A percentile compares a stretch with the other conserved stretches of the same genome.
Evolutionary conservation across 768 basidiomycete genomes (phyloP).

Genomic region (Hygrocybe punicea): DNA sequence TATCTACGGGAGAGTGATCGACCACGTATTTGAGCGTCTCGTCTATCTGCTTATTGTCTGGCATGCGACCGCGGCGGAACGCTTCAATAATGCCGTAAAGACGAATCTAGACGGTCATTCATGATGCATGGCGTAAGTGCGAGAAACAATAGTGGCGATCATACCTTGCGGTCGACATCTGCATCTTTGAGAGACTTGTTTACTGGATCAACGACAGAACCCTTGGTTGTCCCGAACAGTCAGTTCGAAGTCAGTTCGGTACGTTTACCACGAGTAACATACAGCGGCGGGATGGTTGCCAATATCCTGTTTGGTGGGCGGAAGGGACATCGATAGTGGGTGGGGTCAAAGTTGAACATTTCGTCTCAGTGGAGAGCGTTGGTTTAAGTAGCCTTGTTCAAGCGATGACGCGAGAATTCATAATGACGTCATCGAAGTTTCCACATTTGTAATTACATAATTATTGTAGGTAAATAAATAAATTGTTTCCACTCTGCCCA

Average conservation of each 20-base stretch:
- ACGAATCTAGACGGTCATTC: slow-evolving; percentile 46
- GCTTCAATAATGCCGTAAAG: slow-evolving; percentile 81
- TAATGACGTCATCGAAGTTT: not conserved
- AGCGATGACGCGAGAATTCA: slow-evolving; percentile 4
- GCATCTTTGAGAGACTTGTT: slow-evolving; percentile 58
- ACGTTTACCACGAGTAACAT: not conserved
- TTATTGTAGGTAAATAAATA: not conserved
- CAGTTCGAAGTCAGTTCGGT: not conserved
- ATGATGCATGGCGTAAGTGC: slow-evolving; percentile 1
- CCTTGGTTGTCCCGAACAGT: slow-evolving; percentile 20
- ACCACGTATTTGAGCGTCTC: slow-evolving; percentile 64
- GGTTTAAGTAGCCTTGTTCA: not conserved
- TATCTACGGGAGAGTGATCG: slow-evolving; percentile 54
- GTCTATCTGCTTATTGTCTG: slow-evolving; percentile 79
- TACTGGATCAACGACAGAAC: slow-evolving; percentile 65
- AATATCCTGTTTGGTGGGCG: slow-evolving; percentile 59
- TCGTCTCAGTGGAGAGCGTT: not conserved
- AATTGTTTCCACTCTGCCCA: not conserved
- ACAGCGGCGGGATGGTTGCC: slow-evolving; percentile 48
- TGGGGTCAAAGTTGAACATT: not conserved
- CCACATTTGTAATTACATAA: not conserved
- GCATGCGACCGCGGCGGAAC: slow-evolving; percentile 73
- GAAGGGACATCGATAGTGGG: slow-evolving; percentile 55
- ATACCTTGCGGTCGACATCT: slow-evolving; percentile 77
- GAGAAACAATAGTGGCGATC: not conserved